Base-by-base conservation (phyloP, 257 asterid genomes). In the Nicotiana knightiana region DNA sequence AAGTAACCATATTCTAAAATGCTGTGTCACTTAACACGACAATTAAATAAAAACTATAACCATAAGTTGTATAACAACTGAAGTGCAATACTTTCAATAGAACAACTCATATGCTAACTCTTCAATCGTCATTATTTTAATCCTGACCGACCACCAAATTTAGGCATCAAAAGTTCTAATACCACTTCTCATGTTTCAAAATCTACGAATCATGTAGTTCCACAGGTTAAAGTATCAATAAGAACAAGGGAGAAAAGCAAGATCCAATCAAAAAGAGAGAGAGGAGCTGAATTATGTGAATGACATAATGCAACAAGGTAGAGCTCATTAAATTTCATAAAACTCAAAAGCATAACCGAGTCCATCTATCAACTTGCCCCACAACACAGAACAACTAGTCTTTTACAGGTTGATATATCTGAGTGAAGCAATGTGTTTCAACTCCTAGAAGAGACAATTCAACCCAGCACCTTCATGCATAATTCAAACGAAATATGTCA, bases 401-500 rank as follows among this genome's bases (percentile, higher is more conserved):
- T 53, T 53, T 53, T 53, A 53, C 5, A 53, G 58, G 58, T 13
- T 53, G 58, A 53, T 11, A 53, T 13, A 53, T 53, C 6, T 1
- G 1, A 53, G 0, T 0, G 58, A 13, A 53, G 58, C 17, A 53
- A 53, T 53, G 17, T 13, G n/a, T 53, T 53, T 53, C 18, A 53
- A 4, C 5, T 53, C n/a, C 58, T 12, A 53, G n/a, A 53, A 21
- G 24, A 21, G 24, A 21, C 39, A 62, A 76, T 80, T 26, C 73
- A 54, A 64, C 35, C 68, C 77, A 76, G 63, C 79, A 63, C 39
- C 79, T 58, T 91, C 89, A 94, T 13, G 97, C 97, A 67, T 94
- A 94, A 79, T 91, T 94, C 87, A 94, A 85, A 84, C 98, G 96
- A 91, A 94, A 93, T 59, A 94, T 90, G 89, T 94, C 98, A 57